These are phyloP conservation scores for Penicillium herquei DNA, from an alignment of 495 filamentous ascomycete genomes.

Conservation along the genomic window DNA sequence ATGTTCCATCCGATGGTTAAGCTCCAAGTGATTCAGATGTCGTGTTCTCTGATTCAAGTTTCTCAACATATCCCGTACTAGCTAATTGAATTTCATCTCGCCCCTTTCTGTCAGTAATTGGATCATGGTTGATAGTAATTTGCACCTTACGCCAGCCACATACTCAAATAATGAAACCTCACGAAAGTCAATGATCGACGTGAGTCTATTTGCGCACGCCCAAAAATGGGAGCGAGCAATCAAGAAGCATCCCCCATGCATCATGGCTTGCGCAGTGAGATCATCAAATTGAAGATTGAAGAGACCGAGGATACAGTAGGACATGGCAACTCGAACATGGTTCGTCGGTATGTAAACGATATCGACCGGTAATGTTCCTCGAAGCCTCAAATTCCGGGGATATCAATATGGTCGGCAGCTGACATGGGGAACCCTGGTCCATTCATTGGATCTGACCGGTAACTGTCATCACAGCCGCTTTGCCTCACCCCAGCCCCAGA, in stretches of 20 bases:
- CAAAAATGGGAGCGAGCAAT: neutral
- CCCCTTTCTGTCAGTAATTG: neutral
- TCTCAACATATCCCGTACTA: neutral
- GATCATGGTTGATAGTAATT: neutral
- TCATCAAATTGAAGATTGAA: neutral
- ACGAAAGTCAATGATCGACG: neutral
- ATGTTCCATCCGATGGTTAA: neutral
- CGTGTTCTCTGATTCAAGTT: neutral
- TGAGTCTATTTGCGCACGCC: neutral
- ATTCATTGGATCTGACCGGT: conserved; percentile 17
- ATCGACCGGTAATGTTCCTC: neutral
- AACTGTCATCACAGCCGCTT: conserved; percentile 14
- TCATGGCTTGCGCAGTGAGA: neutral
- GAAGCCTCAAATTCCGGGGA: conserved; percentile 4
- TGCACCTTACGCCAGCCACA: neutral
- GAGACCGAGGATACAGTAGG: neutral
- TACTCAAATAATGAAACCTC: neutral
- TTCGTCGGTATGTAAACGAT: neutral
- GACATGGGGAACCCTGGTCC: conserved; percentile 4
- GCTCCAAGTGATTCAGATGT: neutral
- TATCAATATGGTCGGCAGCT: conserved; percentile 7
- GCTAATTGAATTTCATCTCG: neutral
- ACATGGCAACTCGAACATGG: neutral
- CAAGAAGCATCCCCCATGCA: neutral
- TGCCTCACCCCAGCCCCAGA: conserved; percentile 4